These are phyloP conservation scores for Hemisphaericaspora xylanilytica DNA, from an alignment of 1,139 yeast genomes.

Conservation along the genomic window DNA sequence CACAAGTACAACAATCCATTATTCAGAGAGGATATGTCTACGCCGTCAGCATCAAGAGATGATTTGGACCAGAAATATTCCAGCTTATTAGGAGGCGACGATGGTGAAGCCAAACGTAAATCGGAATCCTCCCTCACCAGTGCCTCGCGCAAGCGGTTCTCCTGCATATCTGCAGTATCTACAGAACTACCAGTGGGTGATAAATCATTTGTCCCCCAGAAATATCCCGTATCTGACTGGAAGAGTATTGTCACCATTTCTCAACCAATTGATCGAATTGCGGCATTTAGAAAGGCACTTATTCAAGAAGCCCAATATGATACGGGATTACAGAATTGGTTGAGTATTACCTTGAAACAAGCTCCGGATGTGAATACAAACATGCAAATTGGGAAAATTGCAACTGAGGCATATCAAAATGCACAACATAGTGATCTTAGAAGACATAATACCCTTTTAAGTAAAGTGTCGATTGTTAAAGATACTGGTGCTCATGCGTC, in stretches of 20 bases:
- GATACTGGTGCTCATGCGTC: conserved; percentile 46
- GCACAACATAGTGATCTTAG: conserved; percentile 46
- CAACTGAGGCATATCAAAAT: conserved; percentile 47
- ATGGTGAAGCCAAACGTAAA: conserved; percentile 2
- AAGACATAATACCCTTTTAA: conserved; percentile 42
- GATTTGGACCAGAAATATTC: conserved; percentile 15
- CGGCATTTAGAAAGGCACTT: conserved; percentile 41
- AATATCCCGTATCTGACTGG: conserved; percentile 44
- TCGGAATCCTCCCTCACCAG: background rate
- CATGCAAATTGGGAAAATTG: conserved; percentile 46
- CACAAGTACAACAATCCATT: conserved; percentile 22
- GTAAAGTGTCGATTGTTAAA: conserved; percentile 42
- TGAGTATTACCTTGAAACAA: conserved; percentile 37
- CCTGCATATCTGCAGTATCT: background rate
- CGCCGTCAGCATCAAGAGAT: conserved; percentile 23
- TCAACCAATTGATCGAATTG: conserved; percentile 43
- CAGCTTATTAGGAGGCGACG: conserved; percentile 15
- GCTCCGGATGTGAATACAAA: conserved; percentile 30
- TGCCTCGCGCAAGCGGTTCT: background rate
- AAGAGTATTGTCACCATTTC: conserved; percentile 42
- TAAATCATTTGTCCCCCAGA: conserved; percentile 6
- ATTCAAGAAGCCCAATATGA: conserved; percentile 39
- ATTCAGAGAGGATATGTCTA: conserved; percentile 32
- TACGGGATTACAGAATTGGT: conserved; percentile 50
- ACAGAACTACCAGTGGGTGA: conserved; percentile 1